Evolutionary conservation across 139 green algal species (phyloP).

Genomic region (Zygnema cylindricum): DNA sequence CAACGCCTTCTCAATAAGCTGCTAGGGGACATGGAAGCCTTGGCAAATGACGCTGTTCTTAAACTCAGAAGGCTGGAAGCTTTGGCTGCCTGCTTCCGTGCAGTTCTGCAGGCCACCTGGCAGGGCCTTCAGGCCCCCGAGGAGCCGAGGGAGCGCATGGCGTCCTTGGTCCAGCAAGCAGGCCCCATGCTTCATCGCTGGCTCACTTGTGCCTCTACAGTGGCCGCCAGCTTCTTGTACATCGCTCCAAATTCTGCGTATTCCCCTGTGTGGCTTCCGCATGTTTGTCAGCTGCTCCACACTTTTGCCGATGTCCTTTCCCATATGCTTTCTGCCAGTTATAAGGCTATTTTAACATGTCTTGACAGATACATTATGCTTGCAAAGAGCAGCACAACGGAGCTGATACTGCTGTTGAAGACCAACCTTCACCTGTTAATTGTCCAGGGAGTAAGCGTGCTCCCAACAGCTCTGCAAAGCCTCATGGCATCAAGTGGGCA

Average conservation of each 20-base stretch:
- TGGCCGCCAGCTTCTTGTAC: background rate
- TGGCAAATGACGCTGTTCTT: background rate
- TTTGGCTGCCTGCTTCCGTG: background rate
- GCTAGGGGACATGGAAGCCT: slow-evolving; percentile 44
- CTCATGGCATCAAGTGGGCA: background rate
- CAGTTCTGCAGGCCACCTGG: background rate
- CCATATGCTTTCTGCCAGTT: background rate
- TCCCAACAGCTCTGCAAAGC: background rate
- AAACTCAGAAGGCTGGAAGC: slow-evolving; percentile 17
- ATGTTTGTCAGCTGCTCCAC: background rate
- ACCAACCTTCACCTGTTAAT: background rate
- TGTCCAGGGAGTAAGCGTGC: background rate
- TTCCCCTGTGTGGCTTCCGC: background rate
- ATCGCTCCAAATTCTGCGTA: background rate
- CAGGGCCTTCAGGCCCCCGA: background rate
- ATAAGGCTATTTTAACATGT: background rate
- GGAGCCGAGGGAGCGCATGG: background rate
- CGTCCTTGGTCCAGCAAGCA: background rate
- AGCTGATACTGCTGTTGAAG: background rate
- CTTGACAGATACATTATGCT: background rate
- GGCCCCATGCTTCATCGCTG: background rate
- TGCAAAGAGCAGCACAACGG: background rate
- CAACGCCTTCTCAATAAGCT: slow-evolving; percentile 36
- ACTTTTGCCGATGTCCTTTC: background rate
- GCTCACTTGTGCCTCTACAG: background rate